Evolutionary conservation across 305 asterid species (phyloP).

Genomic region (Lippia alba): DNA sequence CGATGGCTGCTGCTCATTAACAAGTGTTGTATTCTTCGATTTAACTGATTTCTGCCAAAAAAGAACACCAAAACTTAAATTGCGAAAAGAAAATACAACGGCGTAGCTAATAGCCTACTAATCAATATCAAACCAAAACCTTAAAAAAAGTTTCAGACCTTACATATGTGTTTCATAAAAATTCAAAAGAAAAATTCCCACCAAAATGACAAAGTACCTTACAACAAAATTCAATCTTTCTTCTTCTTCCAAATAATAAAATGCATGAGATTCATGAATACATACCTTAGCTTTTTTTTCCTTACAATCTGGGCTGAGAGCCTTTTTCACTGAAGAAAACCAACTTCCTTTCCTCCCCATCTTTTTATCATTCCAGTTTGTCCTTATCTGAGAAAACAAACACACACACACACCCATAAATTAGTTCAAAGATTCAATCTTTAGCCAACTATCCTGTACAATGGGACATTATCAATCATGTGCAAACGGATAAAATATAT

Average conservation of each 20-base stretch:
- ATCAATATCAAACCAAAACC: constrained; percentile 7
- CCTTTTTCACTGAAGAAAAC: constrained; percentile 91
- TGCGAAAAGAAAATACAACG: not conserved
- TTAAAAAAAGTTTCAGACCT: not conserved
- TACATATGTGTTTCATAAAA: not conserved
- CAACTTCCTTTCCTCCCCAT: constrained; percentile 94
- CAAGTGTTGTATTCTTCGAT: constrained; percentile 51
- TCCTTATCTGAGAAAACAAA: constrained; percentile 30
- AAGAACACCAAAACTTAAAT: not conserved
- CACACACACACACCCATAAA: not conserved
- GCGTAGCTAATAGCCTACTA: constrained; percentile 13
- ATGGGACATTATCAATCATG: constrained; percentile 16
- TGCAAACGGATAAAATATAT: not conserved
- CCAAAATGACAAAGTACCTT: not conserved
- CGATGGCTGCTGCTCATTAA: constrained; percentile 54
- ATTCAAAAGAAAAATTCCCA: not conserved
- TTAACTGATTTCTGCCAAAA: constrained; percentile 56
- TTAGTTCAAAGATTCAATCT: constrained; percentile 22
- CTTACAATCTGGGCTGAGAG: constrained; percentile 74
- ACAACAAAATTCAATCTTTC: not conserved
- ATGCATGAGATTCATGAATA: constrained; percentile 1
- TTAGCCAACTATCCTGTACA: not conserved
- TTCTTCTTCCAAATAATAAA: not conserved
- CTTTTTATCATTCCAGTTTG: constrained; percentile 46
- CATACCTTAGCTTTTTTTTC: constrained; percentile 58